Evolutionary conservation across 441 rosid species (phyloP).

Genomic region (Gossypium lobatum): DNA sequence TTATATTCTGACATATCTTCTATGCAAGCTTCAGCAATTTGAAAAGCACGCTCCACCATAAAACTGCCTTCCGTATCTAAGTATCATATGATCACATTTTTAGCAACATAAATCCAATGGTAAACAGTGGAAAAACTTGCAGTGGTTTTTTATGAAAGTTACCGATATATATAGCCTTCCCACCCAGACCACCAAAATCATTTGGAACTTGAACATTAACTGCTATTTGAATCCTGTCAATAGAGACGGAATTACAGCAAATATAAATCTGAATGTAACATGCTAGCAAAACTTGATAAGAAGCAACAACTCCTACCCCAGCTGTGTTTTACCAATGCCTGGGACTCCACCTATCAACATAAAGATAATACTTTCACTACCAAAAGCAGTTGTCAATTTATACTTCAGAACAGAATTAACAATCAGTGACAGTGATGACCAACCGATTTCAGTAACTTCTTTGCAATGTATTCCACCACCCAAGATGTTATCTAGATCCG

Average conservation of each 20-base stretch:
- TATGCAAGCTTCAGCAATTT: constrained; percentile 72
- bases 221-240: constrained; percentile 82
- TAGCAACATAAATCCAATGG: not conserved
- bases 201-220: constrained; percentile 87
- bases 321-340: constrained; percentile 93
- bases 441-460: constrained; percentile 93
- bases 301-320: constrained; percentile 53
- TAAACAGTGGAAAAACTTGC: not conserved
- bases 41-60: constrained; percentile 86
- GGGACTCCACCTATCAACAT: constrained; percentile 70
- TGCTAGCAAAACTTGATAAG: constrained; percentile 18
- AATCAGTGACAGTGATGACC: constrained; percentile 6
- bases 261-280: not conserved
- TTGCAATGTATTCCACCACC: constrained; percentile 87
- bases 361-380: not conserved
- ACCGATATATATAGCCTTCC: constrained; percentile 84
- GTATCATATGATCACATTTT: constrained; percentile 14
- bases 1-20: constrained; percentile 59
- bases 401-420: constrained; percentile 7
- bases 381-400: not conserved
- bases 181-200: constrained; percentile 81
- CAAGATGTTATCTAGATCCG: constrained; percentile 69
- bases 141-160: constrained; percentile 9
- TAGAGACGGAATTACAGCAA: constrained; percentile 12
- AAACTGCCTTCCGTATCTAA: constrained; percentile 94